These are phyloP conservation scores for Ustilago nuda DNA, from an alignment of 1,284 basidiomycete genomes.

Conservation along the genomic window DNA sequence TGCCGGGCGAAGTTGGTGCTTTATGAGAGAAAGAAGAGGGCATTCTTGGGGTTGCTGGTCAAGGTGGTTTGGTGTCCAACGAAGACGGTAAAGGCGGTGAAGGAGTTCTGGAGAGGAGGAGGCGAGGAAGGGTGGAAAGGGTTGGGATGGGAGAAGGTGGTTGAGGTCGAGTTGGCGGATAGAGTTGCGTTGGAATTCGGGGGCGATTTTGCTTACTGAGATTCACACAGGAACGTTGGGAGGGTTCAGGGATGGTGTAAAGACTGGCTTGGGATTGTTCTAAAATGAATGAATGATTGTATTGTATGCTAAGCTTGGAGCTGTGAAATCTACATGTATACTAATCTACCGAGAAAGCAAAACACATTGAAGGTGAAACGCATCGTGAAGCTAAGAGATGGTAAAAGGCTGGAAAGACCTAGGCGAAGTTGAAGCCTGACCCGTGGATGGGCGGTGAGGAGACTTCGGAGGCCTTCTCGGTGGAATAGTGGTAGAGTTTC, in stretches of 20 bases:
- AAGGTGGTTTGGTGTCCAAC: slow-evolving; percentile 4
- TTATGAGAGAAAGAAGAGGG: background rate
- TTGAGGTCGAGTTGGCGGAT: slow-evolving; percentile 17
- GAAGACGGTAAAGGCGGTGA: background rate
- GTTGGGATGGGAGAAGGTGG: slow-evolving; percentile 22
- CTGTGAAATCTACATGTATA: background rate
- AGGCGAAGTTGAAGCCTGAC: background rate
- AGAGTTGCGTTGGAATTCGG: slow-evolving; percentile 48
- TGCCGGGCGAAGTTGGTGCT: slow-evolving; percentile 22
- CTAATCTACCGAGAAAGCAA: background rate
- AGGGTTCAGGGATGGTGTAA: background rate
- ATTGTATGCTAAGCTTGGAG: background rate
- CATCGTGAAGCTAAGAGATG: background rate
- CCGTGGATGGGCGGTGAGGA: slow-evolving; percentile 24
- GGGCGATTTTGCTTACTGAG: slow-evolving; percentile 35
- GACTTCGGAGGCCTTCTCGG: slow-evolving; percentile 30
- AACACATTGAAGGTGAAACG: background rate
- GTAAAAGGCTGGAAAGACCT: slow-evolving; percentile 9
- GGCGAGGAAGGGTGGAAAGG: slow-evolving; percentile 2
- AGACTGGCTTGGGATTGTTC: background rate
- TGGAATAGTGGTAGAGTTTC: slow-evolving; percentile 3
- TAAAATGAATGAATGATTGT: background rate
- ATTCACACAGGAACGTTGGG: background rate
- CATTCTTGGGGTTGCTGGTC: background rate
- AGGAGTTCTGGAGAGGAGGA: background rate